Conservation (phyloP, 306 rosid genomes). For the Fragaria iinumae region DNA sequence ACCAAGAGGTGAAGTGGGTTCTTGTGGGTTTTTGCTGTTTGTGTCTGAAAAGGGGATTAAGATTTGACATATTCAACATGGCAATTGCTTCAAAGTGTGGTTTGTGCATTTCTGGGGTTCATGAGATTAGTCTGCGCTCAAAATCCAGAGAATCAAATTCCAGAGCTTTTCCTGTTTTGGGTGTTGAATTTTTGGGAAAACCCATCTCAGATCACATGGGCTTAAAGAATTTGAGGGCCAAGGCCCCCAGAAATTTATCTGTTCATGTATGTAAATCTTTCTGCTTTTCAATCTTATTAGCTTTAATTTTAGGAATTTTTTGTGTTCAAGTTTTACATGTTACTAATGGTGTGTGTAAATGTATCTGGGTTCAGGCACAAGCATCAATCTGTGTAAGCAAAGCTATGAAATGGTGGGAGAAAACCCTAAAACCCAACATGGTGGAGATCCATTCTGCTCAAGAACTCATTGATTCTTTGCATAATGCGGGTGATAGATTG, state of each 20-base stretch:
- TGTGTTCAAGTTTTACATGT: not conserved
- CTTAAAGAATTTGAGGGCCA: conserved; percentile 28
- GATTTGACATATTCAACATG: conserved; percentile 20
- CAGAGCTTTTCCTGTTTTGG: conserved; percentile 28
- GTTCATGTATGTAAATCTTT: conserved; percentile 41
- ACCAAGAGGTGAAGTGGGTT: conserved; percentile 9
- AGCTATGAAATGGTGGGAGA: conserved; percentile 77
- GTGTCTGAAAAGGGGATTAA: not conserved
- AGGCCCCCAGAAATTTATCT: conserved; percentile 26
- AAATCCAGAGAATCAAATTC: conserved; percentile 38
- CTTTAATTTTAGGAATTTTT: not conserved
- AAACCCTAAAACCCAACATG: conserved; percentile 62
- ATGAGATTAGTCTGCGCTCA: conserved; percentile 32
- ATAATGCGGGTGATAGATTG: conserved; percentile 70
- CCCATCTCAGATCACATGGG: conserved; percentile 40
- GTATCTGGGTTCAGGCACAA: conserved; percentile 47
- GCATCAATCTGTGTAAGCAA: conserved; percentile 53
- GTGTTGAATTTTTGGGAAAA: conserved; percentile 42
- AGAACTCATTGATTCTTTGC: conserved; percentile 56
- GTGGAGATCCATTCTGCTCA: conserved; percentile 68
- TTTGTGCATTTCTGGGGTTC: conserved; percentile 38
- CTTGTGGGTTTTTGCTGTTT: conserved; percentile 25
- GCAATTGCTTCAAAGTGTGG: conserved; percentile 45
- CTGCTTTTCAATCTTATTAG: not conserved
- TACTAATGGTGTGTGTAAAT: not conserved